Percentiles rank a stretch among this genome's conserved stretches.
Conservation (phyloP, 2,329 filamentous ascomycete species). For the Xylaria sp. region DNA sequence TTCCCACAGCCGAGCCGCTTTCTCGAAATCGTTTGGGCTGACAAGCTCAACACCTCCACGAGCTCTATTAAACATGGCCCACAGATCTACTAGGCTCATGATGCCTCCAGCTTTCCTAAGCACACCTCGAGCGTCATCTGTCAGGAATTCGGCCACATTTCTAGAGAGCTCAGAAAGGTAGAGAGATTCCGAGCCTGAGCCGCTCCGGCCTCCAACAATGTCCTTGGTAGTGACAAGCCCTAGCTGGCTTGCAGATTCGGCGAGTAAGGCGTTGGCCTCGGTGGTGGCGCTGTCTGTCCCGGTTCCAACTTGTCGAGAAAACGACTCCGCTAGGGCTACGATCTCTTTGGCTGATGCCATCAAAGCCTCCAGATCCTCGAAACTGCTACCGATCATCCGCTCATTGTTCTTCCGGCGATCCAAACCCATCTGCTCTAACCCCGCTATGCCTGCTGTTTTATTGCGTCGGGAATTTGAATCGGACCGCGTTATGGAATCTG, state of each 20-base stretch:
- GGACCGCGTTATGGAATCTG: slow-evolving; percentile 45
- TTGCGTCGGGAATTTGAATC: slow-evolving; percentile 49
- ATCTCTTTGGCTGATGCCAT: slow-evolving; percentile 99
- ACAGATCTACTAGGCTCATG: slow-evolving; percentile 88
- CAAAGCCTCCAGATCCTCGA: slow-evolving; percentile 93
- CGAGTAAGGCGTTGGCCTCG: slow-evolving; percentile 79
- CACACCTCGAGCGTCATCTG: slow-evolving; percentile 82
- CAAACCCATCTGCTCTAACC: slow-evolving; percentile 84
- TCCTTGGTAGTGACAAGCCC: slow-evolving; percentile 95
- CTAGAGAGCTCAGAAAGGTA: slow-evolving; percentile 89
- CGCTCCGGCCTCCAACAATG: slow-evolving; percentile 80
- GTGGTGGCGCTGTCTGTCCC: slow-evolving; percentile 66
- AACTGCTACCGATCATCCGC: slow-evolving; percentile 89
- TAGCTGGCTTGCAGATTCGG: slow-evolving; percentile 83
- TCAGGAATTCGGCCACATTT: slow-evolving; percentile 88
- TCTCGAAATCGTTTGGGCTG: slow-evolving; percentile 90
- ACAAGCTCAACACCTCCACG: slow-evolving; percentile 94
- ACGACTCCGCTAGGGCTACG: slow-evolving; percentile 88
- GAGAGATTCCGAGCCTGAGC: slow-evolving; percentile 74
- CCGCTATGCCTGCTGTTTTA: slow-evolving; percentile 87
- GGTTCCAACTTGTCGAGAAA: slow-evolving; percentile 74
- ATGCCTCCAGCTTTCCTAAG: slow-evolving; percentile 85
- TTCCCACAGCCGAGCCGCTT: slow-evolving; percentile 89
- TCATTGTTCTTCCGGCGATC: slow-evolving; percentile 93
- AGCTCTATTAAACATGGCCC: slow-evolving; percentile 94